Percentiles rank a stretch among this genome's conserved stretches.
Evolutionary conservation across 352 stramenopile genomes (phyloP).

Genomic region (Lagenidium giganteum): DNA sequence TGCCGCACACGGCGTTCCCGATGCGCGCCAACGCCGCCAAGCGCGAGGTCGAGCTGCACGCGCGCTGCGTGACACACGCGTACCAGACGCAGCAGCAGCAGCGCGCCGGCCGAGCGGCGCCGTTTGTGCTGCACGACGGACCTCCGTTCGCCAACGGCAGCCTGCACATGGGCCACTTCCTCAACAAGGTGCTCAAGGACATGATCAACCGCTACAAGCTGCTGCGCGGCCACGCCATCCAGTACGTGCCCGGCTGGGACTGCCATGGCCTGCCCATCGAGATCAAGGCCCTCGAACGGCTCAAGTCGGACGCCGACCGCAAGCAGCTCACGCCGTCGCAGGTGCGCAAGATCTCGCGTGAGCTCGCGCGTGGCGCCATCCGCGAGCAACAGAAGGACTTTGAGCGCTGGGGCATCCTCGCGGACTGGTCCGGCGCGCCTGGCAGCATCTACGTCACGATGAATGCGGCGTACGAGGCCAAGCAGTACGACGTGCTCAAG

Average conservation of each 20-base stretch:
- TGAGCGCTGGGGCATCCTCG: conserved; percentile 92
- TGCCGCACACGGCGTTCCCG: conserved; percentile 94
- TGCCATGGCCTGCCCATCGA: conserved; percentile 99
- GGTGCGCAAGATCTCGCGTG: conserved; percentile 87
- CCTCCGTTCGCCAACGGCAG: conserved; percentile 99
- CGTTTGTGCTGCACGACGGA: conserved; percentile 97
- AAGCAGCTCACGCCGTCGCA: conserved; percentile 79
- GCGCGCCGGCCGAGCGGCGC: conserved; percentile 15
- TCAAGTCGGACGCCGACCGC: conserved; percentile 55
- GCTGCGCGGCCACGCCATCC: conserved; percentile 90
- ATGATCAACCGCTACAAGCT: conserved; percentile 97
- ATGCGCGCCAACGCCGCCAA: conserved; percentile 94
- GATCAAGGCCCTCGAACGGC: conserved; percentile 94
- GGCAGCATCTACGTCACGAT: conserved; percentile 93
- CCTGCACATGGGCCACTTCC: conserved; percentile 96
- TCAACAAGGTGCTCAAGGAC: conserved; percentile 95
- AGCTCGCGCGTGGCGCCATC: conserved; percentile 92
- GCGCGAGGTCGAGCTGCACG: conserved; percentile 68
- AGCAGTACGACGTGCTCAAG: conserved; percentile 96
- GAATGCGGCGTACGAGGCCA: conserved; percentile 93
- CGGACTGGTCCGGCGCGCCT: conserved; percentile 71
- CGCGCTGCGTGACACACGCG: conserved; percentile 55
- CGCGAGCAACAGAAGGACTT: conserved; percentile 91
- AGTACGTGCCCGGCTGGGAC: conserved; percentile 98
- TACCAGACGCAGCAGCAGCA: conserved; percentile 35